Evolutionary conservation across 106 monocot species (phyloP), one percentile per base, ranked within the genome.

Genomic region (Phalaenopsis equestris): DNA sequence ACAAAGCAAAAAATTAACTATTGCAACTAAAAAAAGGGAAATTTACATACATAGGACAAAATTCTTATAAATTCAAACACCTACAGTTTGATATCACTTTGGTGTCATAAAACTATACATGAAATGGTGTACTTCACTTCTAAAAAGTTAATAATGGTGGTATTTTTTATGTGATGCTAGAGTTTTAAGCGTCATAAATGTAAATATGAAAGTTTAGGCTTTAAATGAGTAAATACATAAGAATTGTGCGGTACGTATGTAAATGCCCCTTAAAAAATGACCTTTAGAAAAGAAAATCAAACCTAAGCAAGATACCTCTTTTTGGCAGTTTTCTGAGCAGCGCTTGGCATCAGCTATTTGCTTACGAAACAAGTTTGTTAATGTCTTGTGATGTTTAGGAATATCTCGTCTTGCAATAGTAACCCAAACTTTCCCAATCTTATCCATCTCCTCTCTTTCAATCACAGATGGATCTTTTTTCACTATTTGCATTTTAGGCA

Each of bases 391-490:
- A 86, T 98, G 88, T 61, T 82, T 90, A 8, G 94, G 91, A 67
- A 98, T 89, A 81, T 94, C 94, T 80, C 91, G 89, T 78, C 90
- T 84, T 17, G 81, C 90, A 75, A 98, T 94, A 81, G 61, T 88
- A 30, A 89, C 56, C 98, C 98, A 98, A 5, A 88, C 21, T 85
- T 93, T 98, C 15, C 84, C 84, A 79, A 91, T 89, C 78, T 93
- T 98, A 56, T 98, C 98, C 57, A 87, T 91, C 83, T 91, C 92
- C 79, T 98, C 98, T 78, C 83, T 90, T 79, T 91, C 94, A 87
- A 94, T 85, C 19, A 80, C 81, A 58, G 94, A 92, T 81, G 98
- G 94, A 79, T 98, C 98, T 82, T 93, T 98, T 77, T 88, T 92
- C 42, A 80, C 82, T 82, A 88, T 84, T 78, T 85, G 90, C 82